Evolutionary conservation across 495 filamentous ascomycete genomes (phyloP).

Genomic region (Hypoxylon subgilvum): DNA sequence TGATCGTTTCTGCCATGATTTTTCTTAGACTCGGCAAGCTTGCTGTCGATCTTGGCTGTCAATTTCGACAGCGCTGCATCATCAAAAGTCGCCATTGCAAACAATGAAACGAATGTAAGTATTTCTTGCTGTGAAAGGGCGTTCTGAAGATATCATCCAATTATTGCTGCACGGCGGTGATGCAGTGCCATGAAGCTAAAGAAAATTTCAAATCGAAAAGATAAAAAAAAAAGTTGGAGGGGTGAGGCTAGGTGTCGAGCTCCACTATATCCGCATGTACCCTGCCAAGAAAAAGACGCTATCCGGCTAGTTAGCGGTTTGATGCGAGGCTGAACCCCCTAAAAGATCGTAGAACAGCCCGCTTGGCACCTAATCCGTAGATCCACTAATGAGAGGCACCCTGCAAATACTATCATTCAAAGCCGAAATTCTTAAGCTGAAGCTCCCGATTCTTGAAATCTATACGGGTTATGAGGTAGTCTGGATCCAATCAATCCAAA

Average conservation of each 20-base stretch:
- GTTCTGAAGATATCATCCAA: neutral
- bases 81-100: slow-evolving; percentile 57
- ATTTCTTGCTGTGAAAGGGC: neutral
- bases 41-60: slow-evolving; percentile 66
- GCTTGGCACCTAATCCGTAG: no score
- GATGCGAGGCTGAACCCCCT: slow-evolving; percentile 13
- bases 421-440: neutral
- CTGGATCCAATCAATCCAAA: no score
- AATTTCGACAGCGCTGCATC: slow-evolving; percentile 66
- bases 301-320: neutral
- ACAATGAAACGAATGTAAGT: neutral
- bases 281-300: slow-evolving; percentile 12
- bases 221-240: slow-evolving; percentile 41
- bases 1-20: slow-evolving; percentile 25
- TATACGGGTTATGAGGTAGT: no score
- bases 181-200: slow-evolving; percentile 20
- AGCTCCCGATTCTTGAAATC: neutral
- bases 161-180: neutral
- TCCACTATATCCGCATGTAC: neutral
- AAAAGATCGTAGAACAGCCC: no score
- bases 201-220: slow-evolving; percentile 25
- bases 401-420: neutral
- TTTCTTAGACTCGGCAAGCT: slow-evolving; percentile 38
- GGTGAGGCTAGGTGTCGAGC: slow-evolving; percentile 21
- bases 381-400: no score